Evolutionary conservation across 1,284 basidiomycete species (phyloP), one percentile per base, ranked within the genome.

Genomic region (Ustilago tritici): DNA sequence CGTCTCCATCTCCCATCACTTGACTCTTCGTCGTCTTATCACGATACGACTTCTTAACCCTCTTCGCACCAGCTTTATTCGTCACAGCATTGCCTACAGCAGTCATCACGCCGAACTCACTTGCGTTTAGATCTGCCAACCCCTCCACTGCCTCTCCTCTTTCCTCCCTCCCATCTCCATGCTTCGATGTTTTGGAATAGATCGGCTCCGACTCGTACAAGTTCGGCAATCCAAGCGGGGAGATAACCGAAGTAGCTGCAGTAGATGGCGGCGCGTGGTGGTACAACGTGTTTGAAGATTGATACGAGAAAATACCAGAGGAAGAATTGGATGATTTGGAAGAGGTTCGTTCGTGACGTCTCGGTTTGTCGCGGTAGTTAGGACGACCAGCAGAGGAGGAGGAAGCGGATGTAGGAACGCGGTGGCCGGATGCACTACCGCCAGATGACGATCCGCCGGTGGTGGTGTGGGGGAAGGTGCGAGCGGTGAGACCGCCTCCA

Each of bases 331-430:
- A 69, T 1, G 75, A 70, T 35, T 64, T 66, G 28, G 64, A 70
- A 8, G 56, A 49, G 7, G 70, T 76, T 28, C 70, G 67, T 70
- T 81, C 72, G 72, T 80, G 79, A 3, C 79, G 59, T 17, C 80
- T 41, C n/a, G 80, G 79, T 35, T 62, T 58, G 32, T 82, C 80
- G 52, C 80, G 73, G 50, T 82, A 82, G 53, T 28, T 46, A 14
- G 68, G 52, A 2, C 64, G 55, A 36, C 62, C 66, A 1, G 61
- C 66, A 1, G 61, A 59, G 4, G 62, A 65, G 8, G 74, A 65
- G 7, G 69, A 54, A 2, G 65, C 32, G 1, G 65, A 49, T 2
- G 53, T 23, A 5, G 63, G 49, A 3, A 28, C 41, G 15, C 43
- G 66, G n/a, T 34, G 36, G 6, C 53, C 65, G 4, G 61, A 65